phyloP scores from a whole-genome alignment of 2,329 filamentous ascomycete genomes.

The Aspergillus transmontanensis region DNA sequence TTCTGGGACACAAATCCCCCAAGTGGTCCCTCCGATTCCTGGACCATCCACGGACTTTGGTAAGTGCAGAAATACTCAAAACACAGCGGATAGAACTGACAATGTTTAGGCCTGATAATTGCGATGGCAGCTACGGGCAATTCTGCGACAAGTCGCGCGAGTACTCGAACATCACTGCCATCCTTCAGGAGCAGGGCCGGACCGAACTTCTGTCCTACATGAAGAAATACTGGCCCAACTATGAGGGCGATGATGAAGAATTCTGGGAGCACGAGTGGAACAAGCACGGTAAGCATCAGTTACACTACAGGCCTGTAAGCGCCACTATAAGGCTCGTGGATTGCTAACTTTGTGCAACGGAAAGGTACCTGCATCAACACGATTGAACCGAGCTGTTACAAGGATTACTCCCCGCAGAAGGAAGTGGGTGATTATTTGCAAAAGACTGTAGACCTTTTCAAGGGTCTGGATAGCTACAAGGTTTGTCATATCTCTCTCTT shows the following conservation, averaged over 20 bases:
- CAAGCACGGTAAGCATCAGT: constrained; percentile 58
- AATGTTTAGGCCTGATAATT: constrained; percentile 50
- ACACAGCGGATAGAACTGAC: neutral
- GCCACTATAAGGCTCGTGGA: neutral
- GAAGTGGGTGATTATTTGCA: constrained; percentile 63
- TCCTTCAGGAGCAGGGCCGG: constrained; percentile 54
- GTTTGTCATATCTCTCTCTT: constrained; percentile 26
- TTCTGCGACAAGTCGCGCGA: constrained; percentile 58
- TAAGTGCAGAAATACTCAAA: constrained; percentile 28
- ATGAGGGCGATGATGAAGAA: constrained; percentile 55
- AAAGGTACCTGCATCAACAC: constrained; percentile 69
- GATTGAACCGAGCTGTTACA: constrained; percentile 66
- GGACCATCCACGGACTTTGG: constrained; percentile 63
- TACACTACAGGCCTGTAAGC: too few species aligned
- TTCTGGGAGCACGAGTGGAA: constrained; percentile 74
- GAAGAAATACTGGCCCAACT: constrained; percentile 63
- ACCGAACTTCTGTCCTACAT: constrained; percentile 58
- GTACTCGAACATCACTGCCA: constrained; percentile 60
- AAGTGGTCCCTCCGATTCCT: constrained; percentile 57
- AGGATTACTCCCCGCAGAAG: constrained; percentile 54
- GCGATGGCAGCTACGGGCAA: constrained; percentile 60
- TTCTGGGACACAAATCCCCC: constrained; percentile 62
- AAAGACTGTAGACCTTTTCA: constrained; percentile 57
- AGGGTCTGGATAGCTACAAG: constrained; percentile 57
- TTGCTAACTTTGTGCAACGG: neutral